A percentile compares a stretch with the other conserved stretches of the same genome.
phyloP scores from a whole-genome alignment of 257 asterid species.

The Parsonsia alboflavescens region DNA sequence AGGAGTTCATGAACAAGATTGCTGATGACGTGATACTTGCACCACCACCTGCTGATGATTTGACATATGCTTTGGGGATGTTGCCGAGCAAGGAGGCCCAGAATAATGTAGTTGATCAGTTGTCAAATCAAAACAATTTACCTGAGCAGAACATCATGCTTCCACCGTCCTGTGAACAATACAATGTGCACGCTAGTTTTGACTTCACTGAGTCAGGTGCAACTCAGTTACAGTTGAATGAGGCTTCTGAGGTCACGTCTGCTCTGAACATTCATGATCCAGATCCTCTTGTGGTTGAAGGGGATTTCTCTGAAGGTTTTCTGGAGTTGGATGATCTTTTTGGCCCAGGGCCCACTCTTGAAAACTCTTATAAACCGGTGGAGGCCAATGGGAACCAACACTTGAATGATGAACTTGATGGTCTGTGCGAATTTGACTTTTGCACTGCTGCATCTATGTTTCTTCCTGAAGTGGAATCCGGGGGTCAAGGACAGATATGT shows the following conservation, averaged over 20 bases:
- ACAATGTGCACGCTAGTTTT: constrained; percentile 31
- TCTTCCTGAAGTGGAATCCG: constrained; percentile 33
- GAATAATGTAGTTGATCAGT: constrained; percentile 34
- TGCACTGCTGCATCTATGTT: constrained; percentile 41
- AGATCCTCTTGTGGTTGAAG: constrained; percentile 28
- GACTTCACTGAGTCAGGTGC: constrained; percentile 39
- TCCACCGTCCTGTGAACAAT: constrained; percentile 24
- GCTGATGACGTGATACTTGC: constrained; percentile 32
- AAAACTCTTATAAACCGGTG: constrained; percentile 25
- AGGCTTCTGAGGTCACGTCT: constrained; percentile 59
- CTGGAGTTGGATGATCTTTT: constrained; percentile 76
- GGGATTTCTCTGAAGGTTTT: constrained; percentile 62
- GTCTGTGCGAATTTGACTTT: constrained; percentile 53
- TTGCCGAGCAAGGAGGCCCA: constrained; percentile 35
- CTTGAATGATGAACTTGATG: constrained; percentile 43
- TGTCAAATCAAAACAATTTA: constrained; percentile 30
- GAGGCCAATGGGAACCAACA: constrained; percentile 28
- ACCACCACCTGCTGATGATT: constrained; percentile 26
- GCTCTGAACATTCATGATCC: constrained; percentile 19
- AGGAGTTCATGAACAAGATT: constrained; percentile 45
- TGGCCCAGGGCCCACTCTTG: constrained; percentile 33
- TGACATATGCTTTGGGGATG: constrained; percentile 26
- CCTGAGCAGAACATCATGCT: constrained; percentile 17
- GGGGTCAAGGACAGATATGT: constrained; percentile 29
- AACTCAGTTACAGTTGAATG: constrained; percentile 35